These are phyloP conservation scores for Flaveria linearis DNA, from an alignment of 129 eudicot genomes.

Conservation along the genomic window DNA sequence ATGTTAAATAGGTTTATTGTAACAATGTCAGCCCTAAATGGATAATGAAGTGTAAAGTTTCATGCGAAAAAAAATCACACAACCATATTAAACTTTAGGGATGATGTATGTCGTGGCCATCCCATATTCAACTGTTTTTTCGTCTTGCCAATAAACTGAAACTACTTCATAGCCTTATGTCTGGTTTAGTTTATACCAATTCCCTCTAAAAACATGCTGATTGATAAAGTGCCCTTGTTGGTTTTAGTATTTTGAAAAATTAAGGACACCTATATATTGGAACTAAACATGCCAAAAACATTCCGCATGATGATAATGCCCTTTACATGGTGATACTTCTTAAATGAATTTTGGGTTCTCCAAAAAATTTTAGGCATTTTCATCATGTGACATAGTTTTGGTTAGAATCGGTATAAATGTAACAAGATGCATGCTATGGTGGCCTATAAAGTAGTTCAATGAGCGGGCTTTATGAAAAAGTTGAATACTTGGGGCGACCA, in stretches of 20 bases:
- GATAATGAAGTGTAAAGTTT: too few relatives aligned
- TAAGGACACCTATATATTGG: background rate
- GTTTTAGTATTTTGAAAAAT: background rate
- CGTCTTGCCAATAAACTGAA: too few relatives aligned
- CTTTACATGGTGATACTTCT: background rate
- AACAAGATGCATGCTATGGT: background rate
- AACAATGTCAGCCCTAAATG: too few relatives aligned
- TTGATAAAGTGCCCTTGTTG: too few relatives aligned
- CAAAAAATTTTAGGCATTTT: background rate
- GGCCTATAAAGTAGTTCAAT: background rate
- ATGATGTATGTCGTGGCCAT: too few relatives aligned
- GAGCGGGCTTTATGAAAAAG: background rate
- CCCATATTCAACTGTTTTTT: too few relatives aligned
- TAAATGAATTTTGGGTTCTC: background rate
- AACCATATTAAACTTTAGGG: too few relatives aligned
- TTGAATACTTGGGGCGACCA: background rate
- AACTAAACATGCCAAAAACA: background rate
- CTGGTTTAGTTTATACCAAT: too few relatives aligned
- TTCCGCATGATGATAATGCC: conserved; percentile 1
- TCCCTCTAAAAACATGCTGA: too few relatives aligned
- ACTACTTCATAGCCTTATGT: too few relatives aligned
- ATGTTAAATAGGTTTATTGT: background rate
- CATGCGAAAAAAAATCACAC: too few relatives aligned
- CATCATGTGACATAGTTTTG: background rate
- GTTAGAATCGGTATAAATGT: background rate